These are phyloP conservation scores for Cryptococcus sp. DNA, from an alignment of 1,284 basidiomycete species.

Conservation along the genomic window DNA sequence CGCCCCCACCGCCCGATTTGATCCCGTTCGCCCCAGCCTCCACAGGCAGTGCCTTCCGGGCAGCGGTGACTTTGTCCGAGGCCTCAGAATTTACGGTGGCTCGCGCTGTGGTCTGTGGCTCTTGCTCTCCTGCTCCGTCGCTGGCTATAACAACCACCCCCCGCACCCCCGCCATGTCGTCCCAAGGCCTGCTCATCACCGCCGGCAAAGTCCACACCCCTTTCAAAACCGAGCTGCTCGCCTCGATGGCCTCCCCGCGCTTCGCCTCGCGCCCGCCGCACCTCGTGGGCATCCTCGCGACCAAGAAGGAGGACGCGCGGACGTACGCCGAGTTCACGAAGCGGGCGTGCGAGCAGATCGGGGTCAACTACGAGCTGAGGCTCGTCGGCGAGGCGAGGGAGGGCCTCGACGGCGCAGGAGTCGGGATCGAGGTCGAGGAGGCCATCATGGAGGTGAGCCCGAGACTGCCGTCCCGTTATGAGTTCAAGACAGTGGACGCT, in stretches of 20 bases:
- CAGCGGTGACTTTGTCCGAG: too few species aligned
- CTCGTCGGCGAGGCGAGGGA: slow-evolving; percentile 58
- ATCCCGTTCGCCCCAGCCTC: background rate
- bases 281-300: slow-evolving; percentile 89
- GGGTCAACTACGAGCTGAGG: slow-evolving; percentile 79
- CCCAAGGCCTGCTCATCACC: slow-evolving; percentile 48
- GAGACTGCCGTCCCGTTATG: slow-evolving; percentile 18
- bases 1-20: too few species aligned
- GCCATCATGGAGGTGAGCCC: slow-evolving; percentile 74
- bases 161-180: slow-evolving; percentile 1
- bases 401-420: slow-evolving; percentile 50
- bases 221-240: slow-evolving; percentile 48
- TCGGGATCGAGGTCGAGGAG: slow-evolving; percentile 79
- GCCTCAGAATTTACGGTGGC: too few species aligned
- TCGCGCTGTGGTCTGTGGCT: background rate
- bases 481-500: slow-evolving; percentile 20
- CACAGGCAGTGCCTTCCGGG: background rate
- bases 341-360: slow-evolving; percentile 84
- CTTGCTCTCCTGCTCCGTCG: background rate
- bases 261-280: slow-evolving; percentile 57
- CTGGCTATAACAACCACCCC: background rate
- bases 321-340: slow-evolving; percentile 91
- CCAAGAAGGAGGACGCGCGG: slow-evolving; percentile 77
- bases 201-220: slow-evolving; percentile 49
- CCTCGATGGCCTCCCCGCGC: slow-evolving; percentile 27